These are phyloP conservation scores for Kurtzmaniella quercitrusa DNA, from an alignment of 1,139 yeast species.

Conservation along the genomic window DNA sequence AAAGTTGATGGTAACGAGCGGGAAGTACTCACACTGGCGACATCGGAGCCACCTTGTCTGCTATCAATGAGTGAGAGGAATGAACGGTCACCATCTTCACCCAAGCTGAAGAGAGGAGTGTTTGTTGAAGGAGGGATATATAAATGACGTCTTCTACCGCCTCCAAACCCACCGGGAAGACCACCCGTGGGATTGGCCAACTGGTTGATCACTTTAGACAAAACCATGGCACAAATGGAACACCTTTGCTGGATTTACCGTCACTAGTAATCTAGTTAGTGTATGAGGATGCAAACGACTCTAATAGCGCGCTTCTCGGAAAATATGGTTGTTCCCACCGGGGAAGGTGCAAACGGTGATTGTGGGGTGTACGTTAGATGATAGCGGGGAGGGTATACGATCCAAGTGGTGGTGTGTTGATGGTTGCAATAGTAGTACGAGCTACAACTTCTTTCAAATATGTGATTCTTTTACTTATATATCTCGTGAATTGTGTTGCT, in stretches of 20 bases:
- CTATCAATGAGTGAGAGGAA: slow-evolving; percentile 47
- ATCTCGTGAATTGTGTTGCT: no score
- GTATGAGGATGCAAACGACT: neutral
- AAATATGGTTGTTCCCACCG: neutral
- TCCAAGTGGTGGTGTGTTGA: no score
- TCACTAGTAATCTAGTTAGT: no score
- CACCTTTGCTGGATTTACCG: no score
- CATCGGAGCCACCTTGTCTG: slow-evolving; percentile 42
- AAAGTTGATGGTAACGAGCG: slow-evolving; percentile 65
- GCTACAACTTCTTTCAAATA: no score
- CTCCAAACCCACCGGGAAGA: slow-evolving; percentile 23
- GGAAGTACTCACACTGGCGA: slow-evolving; percentile 50
- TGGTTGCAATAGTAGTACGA: no score
- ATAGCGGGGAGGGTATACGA: no score
- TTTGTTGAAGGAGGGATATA: slow-evolving; percentile 73
- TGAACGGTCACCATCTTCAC: slow-evolving; percentile 59
- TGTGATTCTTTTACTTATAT: no score
- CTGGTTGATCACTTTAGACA: slow-evolving; percentile 37
- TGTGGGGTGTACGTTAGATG: no score
- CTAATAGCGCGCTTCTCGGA: neutral
- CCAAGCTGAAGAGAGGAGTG: slow-evolving; percentile 62
- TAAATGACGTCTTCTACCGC: slow-evolving; percentile 38
- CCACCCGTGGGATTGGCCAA: slow-evolving; percentile 40
- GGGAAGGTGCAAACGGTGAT: neutral
- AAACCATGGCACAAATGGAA: slow-evolving; percentile 29